Conservation (phyloP, 1,284 basidiomycete species). For the Sparassis latifolia region DNA sequence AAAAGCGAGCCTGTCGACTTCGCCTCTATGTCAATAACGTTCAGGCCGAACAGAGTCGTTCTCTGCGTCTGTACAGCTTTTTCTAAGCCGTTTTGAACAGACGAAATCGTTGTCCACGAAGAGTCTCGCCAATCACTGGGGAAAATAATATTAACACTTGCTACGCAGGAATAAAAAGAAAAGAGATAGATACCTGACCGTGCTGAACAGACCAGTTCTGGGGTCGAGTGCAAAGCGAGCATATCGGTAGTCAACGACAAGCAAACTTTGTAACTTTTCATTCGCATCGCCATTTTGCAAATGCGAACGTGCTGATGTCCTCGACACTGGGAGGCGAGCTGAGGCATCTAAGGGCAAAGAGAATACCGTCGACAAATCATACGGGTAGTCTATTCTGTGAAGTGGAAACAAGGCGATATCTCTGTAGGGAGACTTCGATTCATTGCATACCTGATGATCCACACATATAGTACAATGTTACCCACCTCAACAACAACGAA, state of each 20-base stretch:
- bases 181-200: conserved; percentile 54
- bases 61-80: conserved; percentile 58
- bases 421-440: conserved; percentile 67
- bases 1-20: conserved; percentile 82
- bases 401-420: conserved; percentile 77
- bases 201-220: conserved; percentile 74
- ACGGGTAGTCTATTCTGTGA: conserved; percentile 64
- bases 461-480: conserved; percentile 9
- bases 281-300: conserved; percentile 23
- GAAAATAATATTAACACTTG: not conserved
- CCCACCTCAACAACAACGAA: conserved; percentile 88
- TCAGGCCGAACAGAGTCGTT: conserved; percentile 73
- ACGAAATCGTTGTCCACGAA: conserved; percentile 59
- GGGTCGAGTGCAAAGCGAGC: conserved; percentile 88
- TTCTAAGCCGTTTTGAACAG: conserved; percentile 62
- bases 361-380: conserved; percentile 76
- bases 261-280: conserved; percentile 44
- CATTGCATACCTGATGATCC: conserved; percentile 10
- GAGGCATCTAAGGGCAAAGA: conserved; percentile 26
- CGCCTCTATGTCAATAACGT: conserved; percentile 87
- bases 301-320: conserved; percentile 5
- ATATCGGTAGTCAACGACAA: conserved; percentile 79
- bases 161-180: not conserved
- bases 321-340: conserved; percentile 10
- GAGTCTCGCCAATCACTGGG: conserved; percentile 90